Conservation (phyloP, 306 rosid species). For the Prunus mume region DNA sequence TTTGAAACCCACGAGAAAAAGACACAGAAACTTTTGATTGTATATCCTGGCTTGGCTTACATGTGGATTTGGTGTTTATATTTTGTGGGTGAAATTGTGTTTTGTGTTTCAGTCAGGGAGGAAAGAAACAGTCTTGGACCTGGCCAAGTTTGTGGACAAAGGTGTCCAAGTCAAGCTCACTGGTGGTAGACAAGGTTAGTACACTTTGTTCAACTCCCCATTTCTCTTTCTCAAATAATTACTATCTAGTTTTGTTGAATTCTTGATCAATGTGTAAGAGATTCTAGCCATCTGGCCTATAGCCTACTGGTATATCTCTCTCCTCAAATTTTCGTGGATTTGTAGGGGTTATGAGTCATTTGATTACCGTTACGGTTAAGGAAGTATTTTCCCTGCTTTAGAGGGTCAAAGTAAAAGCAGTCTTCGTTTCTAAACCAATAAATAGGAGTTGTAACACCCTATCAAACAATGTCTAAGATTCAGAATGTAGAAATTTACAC, state of each 20-base stretch:
- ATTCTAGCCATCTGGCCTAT: not conserved
- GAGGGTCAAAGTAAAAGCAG: not conserved
- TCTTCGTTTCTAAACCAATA: not conserved
- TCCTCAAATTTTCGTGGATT: no score
- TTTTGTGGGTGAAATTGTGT: not conserved
- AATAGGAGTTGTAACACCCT: not conserved
- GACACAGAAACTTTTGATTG: not conserved
- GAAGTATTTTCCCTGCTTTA: not conserved
- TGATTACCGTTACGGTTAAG: not conserved
- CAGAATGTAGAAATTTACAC: not conserved
- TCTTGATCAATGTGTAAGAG: not conserved
- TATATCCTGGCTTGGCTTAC: no score
- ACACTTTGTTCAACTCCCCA: not conserved
- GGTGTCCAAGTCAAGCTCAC: slow-evolving; percentile 95
- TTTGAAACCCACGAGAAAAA: not conserved
- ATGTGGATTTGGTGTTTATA: not conserved
- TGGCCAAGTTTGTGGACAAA: slow-evolving; percentile 88
- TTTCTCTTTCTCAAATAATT: not conserved
- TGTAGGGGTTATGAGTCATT: not conserved
- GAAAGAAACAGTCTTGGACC: slow-evolving; percentile 80
- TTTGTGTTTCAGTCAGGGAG: slow-evolving; percentile 53
- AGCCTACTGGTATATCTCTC: not conserved
- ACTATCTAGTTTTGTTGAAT: not conserved
- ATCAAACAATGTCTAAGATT: not conserved
- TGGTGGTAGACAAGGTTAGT: slow-evolving; percentile 82